Evolutionary conservation across 2,329 filamentous ascomycete genomes (phyloP), one percentile per base, ranked within the genome.

Genomic region (Fusarium clavum): DNA sequence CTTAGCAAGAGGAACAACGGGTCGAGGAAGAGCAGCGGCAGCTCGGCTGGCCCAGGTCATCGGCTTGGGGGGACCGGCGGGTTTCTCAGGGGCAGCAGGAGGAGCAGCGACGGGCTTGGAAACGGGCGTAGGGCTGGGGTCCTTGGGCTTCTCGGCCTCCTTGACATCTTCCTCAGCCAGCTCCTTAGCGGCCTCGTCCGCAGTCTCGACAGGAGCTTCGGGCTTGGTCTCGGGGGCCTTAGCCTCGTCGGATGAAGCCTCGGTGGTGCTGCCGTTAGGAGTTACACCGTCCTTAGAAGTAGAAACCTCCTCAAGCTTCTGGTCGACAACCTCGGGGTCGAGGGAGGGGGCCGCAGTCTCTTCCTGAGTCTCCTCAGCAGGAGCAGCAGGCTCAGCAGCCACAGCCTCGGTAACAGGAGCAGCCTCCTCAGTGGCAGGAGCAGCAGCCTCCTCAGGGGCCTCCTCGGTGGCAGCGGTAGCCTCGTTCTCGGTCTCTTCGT

Each of bases 401-500:
- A 79, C 73, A 40, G 80, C 77, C 71, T 82, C 80, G 29, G 73
- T 76, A 24, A 79, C 70, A 30, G 74, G 72, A 32, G 75, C 69
- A 40, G 72, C 69, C 65, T 79, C 76, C 40, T 69, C 75, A 20
- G 69, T 59, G 25, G 77, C 68, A n/a, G 72, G 70, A 32, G 76
- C 70, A 16, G 76, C 68, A 45, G 75, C 69, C 61, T 82, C 80
- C 52, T 79, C 78, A 57, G 77, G 79, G 20, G 79, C 60, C 69
- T 75, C 73, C 62, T 82, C 80, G 6, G 72, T 70, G 55, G 79
- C 77, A 48, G 69, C 64, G 29, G 89, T 65, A 48, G 72, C 82
- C 67, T 91, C 90, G 64, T 93, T 93, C 66, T 98, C 94, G 44
- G 87, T 87, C 75, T 95, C 92, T 67, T 96, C 93, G 71, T 91